These are phyloP conservation scores for Pyrenochaeta sp. DNA, from an alignment of 2,329 filamentous ascomycete species.

Conservation along the genomic window DNA sequence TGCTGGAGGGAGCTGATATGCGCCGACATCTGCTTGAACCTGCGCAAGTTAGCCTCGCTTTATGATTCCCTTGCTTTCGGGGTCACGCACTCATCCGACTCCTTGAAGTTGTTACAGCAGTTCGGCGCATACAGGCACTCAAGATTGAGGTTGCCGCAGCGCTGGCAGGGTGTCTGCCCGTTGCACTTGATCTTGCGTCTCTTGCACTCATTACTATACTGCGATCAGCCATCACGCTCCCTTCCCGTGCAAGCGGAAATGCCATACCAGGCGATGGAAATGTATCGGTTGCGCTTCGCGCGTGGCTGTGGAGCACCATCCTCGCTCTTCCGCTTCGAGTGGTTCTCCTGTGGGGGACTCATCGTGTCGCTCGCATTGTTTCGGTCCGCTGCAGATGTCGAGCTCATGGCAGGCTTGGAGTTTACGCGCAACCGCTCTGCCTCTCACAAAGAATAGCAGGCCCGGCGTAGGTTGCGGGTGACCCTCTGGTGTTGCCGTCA, in stretches of 20 bases:
- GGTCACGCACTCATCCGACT: slow-evolving; percentile 71
- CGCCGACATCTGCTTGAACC: slow-evolving; percentile 79
- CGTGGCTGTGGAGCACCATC: slow-evolving; percentile 58
- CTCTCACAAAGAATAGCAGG: background rate
- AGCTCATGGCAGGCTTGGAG: slow-evolving; percentile 19
- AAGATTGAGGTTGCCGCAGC: slow-evolving; percentile 70
- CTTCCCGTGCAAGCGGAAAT: slow-evolving; percentile 36
- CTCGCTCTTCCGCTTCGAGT: slow-evolving; percentile 55
- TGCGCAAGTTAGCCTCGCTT: slow-evolving; percentile 32
- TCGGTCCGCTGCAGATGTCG: slow-evolving; percentile 21
- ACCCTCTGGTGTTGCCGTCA: slow-evolving; percentile 14
- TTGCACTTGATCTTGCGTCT: slow-evolving; percentile 74
- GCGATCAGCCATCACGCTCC: slow-evolving; percentile 16
- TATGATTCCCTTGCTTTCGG: background rate
- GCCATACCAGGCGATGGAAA: slow-evolving; percentile 70
- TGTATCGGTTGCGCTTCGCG: slow-evolving; percentile 72
- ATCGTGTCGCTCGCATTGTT: slow-evolving; percentile 44
- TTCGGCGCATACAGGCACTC: slow-evolving; percentile 73
- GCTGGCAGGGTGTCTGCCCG: slow-evolving; percentile 70
- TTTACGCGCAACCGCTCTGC: slow-evolving; percentile 16
- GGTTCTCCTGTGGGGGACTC: slow-evolving; percentile 41
- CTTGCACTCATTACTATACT: slow-evolving; percentile 69
- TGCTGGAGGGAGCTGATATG: slow-evolving; percentile 81
- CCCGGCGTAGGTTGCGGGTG: background rate
- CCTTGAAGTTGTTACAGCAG: slow-evolving; percentile 84